Base-by-base conservation (phyloP, 2,329 filamentous ascomycete genomes). In the Tolypocladium amazonense region DNA sequence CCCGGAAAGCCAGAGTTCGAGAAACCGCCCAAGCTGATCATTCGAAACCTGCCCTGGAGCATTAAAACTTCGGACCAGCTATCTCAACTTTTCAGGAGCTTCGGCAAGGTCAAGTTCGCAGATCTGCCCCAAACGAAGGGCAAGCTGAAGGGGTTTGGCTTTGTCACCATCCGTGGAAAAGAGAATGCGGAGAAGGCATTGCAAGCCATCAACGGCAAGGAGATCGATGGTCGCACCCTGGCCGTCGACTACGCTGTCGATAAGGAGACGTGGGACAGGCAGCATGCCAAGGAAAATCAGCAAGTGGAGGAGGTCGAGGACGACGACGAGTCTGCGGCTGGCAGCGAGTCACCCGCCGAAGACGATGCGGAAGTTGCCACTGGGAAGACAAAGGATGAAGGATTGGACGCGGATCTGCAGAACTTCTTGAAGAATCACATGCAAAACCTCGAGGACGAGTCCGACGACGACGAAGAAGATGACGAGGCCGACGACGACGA, bases 211-310 rank as follows among this genome's bases (percentile, higher is more conserved):
- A 99, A 97, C 73, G 94, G 93, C 61, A 97, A 90, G 71, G 85
- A 89, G 62, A 81, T 99, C 25, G 92, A 96, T 71, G 94, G 92
- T 2, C 84, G 94, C 67, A 88, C 87, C 11, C 75, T 99, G 62
- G 94, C 93, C 35, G 94, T 99, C 8, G 94, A 99, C 75, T 99
- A 91, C 90, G 93, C 95, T 38, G 92, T 97, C 4, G 91, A 97
- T 62, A 96, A 95, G 76, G 82, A 87, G 50, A 86, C 88, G 8
- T 99, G 91, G 91, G 83, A 92, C 63, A 81, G 85, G 62, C 79
- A 86, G 63, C 80, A 85, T 37, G 67, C 70, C 2, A 71, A 71
- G 2, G 72, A 76, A 7, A 68, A 56, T 15, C 67, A 66, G 4
- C 63, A 65, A 6, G 72, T 74, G 18, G 73, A 72, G 18, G 72